These are phyloP conservation scores for Xerocomus nothofagi DNA, from an alignment of 1,284 basidiomycete species.

Conservation along the genomic window DNA sequence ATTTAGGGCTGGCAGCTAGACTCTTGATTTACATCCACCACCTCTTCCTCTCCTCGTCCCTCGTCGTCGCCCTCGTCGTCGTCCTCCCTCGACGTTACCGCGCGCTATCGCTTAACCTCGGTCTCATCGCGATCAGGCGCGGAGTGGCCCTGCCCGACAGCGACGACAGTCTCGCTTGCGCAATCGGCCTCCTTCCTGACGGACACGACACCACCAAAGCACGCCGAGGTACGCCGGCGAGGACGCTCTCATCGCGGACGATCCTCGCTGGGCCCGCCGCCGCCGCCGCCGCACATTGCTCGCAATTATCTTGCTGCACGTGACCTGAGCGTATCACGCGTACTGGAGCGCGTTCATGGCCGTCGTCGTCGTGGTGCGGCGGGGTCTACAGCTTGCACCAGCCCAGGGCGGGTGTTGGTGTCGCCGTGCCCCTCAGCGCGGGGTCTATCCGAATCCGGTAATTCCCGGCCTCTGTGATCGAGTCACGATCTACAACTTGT, in stretches of 20 bases:
- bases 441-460: slow-evolving; percentile 19
- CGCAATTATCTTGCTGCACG: slow-evolving; percentile 29
- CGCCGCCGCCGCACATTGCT: slow-evolving; percentile 15
- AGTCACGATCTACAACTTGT: slow-evolving; percentile 6
- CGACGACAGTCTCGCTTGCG: slow-evolving; percentile 2
- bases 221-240: slow-evolving; percentile 5
- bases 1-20: slow-evolving; percentile 46
- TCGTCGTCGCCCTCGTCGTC: neutral
- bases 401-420: neutral
- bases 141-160: neutral
- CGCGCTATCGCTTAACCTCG: neutral
- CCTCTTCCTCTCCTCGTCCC: slow-evolving; percentile 3
- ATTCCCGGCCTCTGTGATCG: slow-evolving; percentile 14
- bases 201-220: neutral
- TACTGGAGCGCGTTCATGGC: slow-evolving; percentile 15
- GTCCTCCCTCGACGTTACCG: neutral
- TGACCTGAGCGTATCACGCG: slow-evolving; percentile 23
- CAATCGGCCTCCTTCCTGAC: slow-evolving; percentile 7
- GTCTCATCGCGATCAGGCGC: slow-evolving; percentile 23
- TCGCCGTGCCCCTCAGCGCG: neutral
- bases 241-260: slow-evolving; percentile 7
- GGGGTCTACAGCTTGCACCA: neutral
- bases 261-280: slow-evolving; percentile 16
- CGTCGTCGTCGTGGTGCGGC: slow-evolving; percentile 2
- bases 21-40: slow-evolving; percentile 13